These are phyloP conservation scores for Psilocybe cyanescens DNA, from an alignment of 768 basidiomycete species.

Conservation along the genomic window DNA sequence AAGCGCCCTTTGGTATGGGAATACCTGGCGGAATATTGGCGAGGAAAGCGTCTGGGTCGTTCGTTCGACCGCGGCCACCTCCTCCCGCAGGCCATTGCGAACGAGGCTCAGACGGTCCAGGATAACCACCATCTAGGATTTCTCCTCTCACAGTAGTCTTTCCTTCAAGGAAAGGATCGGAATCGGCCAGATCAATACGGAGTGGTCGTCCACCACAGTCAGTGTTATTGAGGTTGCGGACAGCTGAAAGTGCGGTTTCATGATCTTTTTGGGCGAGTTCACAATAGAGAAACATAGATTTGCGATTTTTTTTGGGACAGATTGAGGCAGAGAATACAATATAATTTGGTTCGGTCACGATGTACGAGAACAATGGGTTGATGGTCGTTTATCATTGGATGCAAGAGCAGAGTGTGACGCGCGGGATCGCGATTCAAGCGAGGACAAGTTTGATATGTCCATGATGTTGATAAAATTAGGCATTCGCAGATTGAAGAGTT, in stretches of 20 bases:
- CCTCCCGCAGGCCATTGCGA: slow-evolving; percentile 46
- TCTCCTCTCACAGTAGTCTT: slow-evolving; percentile 89
- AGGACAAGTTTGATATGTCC: background rate
- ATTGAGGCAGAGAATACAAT: slow-evolving; percentile 4
- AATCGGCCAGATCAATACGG: slow-evolving; percentile 93
- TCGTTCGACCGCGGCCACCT: slow-evolving; percentile 47
- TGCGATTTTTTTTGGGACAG: background rate
- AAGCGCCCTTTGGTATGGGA: slow-evolving; percentile 70
- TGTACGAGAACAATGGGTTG: slow-evolving; percentile 14
- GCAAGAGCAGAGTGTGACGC: background rate
- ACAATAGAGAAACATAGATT: slow-evolving; percentile 11
- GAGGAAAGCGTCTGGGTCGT: slow-evolving; percentile 60
- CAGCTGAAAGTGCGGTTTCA: slow-evolving; percentile 93
- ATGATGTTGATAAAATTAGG: background rate
- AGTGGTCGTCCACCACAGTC: slow-evolving; percentile 93
- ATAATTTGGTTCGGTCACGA: slow-evolving; percentile 1
- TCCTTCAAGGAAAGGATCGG: slow-evolving; percentile 89
- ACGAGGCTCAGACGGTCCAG: slow-evolving; percentile 56
- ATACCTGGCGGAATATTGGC: slow-evolving; percentile 75
- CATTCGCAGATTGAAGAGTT: background rate
- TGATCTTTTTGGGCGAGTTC: slow-evolving; percentile 64
- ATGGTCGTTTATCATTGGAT: slow-evolving; percentile 10
- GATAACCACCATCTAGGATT: slow-evolving; percentile 68
- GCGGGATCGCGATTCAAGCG: slow-evolving; percentile 5
- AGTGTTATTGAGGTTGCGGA: slow-evolving; percentile 92